Base-by-base conservation (phyloP, 1,139 yeast genomes). In the Hansenula sp. region DNA sequence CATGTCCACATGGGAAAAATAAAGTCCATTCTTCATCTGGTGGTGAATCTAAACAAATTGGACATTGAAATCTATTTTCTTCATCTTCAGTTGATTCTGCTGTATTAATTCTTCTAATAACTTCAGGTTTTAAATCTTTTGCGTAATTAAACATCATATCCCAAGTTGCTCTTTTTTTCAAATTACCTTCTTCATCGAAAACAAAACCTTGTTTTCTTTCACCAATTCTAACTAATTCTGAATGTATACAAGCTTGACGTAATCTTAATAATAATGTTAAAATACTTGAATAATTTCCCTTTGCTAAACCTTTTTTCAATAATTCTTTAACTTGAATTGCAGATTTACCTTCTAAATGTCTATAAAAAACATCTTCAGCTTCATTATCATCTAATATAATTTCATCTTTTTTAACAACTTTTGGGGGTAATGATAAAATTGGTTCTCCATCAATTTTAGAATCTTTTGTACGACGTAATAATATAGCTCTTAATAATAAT, bases 171-270 rank as follows among this genome's bases (percentile, higher is more conserved):
- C 39, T 43, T 8, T 45, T 35, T 7, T 42, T 38, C 1, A 44
- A 42, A 32, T 45, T 46, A 35, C 55, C 57, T 14, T 50, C 55
- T 4, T 49, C 51, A 28, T 53, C 61, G 37, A 46, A 50, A 11
- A 40, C 18, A 11, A 48, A 44, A 30, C 56, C 56, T 34, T 44
- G 64, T 45, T 63, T 71, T 50, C 68, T 59, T 52, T 71, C 76
- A 21, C 90, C 90, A 40, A 84, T 68, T 46, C 78, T 76, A 29
- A 88, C 92, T 43, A 92, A 66, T 52, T 75, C 81, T 32, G 82
- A 78, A 61, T 92, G 97, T 53, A 90, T 82, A 57, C 97, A 87
- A 2, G 96, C 94, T 62, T 92, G 97, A 45, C 98, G 73, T 52
- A 92, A 69, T 39, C 97, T 72, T 36, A 90, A 65, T 44, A 92